Evolutionary conservation across 2,329 filamentous ascomycete species (phyloP), one percentile per base, ranked within the genome.

Genomic region (Salinomyces thailandicus): DNA sequence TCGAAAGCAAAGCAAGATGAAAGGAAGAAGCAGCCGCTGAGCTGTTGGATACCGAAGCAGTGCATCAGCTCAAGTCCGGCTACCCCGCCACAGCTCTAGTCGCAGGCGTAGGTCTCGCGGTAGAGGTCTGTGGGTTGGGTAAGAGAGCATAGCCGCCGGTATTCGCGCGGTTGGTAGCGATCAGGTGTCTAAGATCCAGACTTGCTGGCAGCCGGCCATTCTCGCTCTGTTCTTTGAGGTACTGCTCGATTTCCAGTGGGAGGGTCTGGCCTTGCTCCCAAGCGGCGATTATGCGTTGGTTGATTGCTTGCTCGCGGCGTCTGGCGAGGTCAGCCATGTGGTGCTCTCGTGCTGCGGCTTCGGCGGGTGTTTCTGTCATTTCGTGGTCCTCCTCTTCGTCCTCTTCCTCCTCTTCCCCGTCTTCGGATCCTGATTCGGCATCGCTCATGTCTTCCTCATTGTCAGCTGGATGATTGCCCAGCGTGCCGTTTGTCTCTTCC

Each of bases 221-320:
- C n/a, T n/a, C n/a, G n/a, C n/a, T n/a, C n/a, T 57, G 51, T 33
- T 58, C 55, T 33, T 59, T 59, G 37, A 59, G 51, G 26, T 53
- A 55, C 34, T 54, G 50, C 39, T 59, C 56, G 26, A 58, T 45
- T 16, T 59, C 54, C 9, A 54, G 54, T 15, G 53, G 48, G 31
- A 59, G 42, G 18, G 39, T 46, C 31, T 49, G 50, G 11, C 56
- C 56, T 41, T 51, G 49, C 28, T 54, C 47, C 45, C 49, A 49
- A 4, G 54, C 55, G 5, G 47, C 41, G 19, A 57, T 48, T 28
- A 57, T 48, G 29, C 50, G 50, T 27, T 53, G 50, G n/a, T 48
- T 52, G 43, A 49, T 46, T n/a, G 47, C 43, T 13, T 45, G 37
- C n/a, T 53, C 47, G 37, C 49, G 49, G 17, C 48, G 45, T 20